A percentile compares a stretch with the other conserved stretches of the same genome.
phyloP scores from a whole-genome alignment of 495 filamentous ascomycete species.

The Evernia prunastri region DNA sequence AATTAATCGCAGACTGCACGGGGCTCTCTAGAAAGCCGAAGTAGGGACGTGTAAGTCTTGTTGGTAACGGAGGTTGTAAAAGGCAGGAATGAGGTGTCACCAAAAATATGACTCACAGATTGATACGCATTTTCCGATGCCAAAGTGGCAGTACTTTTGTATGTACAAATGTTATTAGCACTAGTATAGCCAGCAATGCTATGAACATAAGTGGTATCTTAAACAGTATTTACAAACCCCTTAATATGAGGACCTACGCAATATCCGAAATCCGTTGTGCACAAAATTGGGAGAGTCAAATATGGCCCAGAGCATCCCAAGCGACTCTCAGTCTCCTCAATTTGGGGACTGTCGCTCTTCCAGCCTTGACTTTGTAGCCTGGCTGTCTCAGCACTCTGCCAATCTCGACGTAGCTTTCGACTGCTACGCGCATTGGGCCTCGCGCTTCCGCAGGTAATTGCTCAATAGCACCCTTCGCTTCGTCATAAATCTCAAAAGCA shows the following conservation, averaged over 20 bases:
- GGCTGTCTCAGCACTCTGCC: constrained; percentile 48
- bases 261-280: neutral
- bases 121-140: neutral
- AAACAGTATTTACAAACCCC: constrained; percentile 9
- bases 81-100: neutral
- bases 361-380: constrained; percentile 43
- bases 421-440: constrained; percentile 56
- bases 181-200: constrained; percentile 5
- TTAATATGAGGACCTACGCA: neutral
- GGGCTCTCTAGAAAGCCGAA: neutral
- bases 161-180: constrained; percentile 13
- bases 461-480: constrained; percentile 46
- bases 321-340: constrained; percentile 47
- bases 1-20: neutral
- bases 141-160: neutral
- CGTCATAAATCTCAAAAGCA: constrained; percentile 49
- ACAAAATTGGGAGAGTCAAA: neutral
- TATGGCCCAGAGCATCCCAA: constrained; percentile 42
- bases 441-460: constrained; percentile 49
- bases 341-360: constrained; percentile 52
- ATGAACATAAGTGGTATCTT: constrained; percentile 21
- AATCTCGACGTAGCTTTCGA: constrained; percentile 71
- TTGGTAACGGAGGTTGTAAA: neutral
- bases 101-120: neutral
- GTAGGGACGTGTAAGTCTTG: neutral